phyloP scores from a whole-genome alignment of 306 rosid genomes.

The Fragaria nilgerrensis region DNA sequence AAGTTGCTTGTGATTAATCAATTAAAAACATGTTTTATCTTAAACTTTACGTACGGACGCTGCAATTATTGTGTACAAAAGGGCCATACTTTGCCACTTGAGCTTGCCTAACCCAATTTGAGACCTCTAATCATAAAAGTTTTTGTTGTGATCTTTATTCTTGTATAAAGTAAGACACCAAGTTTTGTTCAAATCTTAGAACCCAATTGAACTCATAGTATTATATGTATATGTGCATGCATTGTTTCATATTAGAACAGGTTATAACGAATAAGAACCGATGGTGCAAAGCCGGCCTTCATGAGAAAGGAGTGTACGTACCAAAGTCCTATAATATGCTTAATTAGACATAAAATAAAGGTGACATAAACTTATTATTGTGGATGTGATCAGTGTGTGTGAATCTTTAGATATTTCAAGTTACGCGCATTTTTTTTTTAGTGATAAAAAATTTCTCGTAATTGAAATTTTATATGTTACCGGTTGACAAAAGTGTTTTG shows the following conservation, averaged over 20 bases:
- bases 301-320: not conserved
- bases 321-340: too few relatives aligned
- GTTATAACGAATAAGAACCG: too few relatives aligned
- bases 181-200: not conserved
- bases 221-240: not conserved
- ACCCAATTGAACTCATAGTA: not conserved
- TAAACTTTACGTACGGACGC: slow-evolving; percentile 24
- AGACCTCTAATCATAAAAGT: slow-evolving; percentile 11
- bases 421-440: too few relatives aligned
- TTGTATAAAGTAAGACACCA: not conserved
- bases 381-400: too few relatives aligned
- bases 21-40: slow-evolving; percentile 21
- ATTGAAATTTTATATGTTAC: too few relatives aligned
- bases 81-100: slow-evolving; percentile 21
- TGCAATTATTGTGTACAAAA: slow-evolving; percentile 27
- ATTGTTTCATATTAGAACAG: too few relatives aligned
- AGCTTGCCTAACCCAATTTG: slow-evolving; percentile 14
- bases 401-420: too few relatives aligned
- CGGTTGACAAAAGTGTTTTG: too few relatives aligned
- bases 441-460: too few relatives aligned
- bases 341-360: too few relatives aligned
- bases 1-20: slow-evolving; percentile 20
- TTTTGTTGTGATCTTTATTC: not conserved
- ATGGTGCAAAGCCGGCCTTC: not conserved
- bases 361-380: too few relatives aligned